These are phyloP conservation scores for Fusarium hostae DNA, from an alignment of 2,329 filamentous ascomycete species.

Conservation along the genomic window DNA sequence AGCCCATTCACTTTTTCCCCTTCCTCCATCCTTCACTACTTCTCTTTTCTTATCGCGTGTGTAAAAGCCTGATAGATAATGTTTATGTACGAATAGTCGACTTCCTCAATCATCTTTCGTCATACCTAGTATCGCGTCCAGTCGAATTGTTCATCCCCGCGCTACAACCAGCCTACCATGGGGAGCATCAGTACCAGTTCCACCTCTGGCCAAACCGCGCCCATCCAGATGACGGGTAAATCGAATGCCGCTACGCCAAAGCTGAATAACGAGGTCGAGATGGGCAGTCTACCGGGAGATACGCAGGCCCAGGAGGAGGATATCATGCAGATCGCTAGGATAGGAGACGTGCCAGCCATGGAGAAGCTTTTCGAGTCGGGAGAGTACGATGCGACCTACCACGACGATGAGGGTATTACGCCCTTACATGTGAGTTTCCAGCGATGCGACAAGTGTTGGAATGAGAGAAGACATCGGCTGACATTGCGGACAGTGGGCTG, in stretches of 20 bases:
- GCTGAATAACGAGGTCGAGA: slow-evolving; percentile 67
- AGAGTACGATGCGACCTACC: slow-evolving; percentile 83
- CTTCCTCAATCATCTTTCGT: slow-evolving; percentile 12
- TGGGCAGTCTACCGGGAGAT: slow-evolving; percentile 60
- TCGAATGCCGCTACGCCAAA: slow-evolving; percentile 63
- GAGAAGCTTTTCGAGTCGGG: slow-evolving; percentile 88
- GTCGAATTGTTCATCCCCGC: background rate
- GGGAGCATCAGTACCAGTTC: slow-evolving; percentile 54
- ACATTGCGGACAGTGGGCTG: slow-evolving; percentile 79
- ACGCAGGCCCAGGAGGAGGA: slow-evolving; percentile 68
- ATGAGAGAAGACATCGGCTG: slow-evolving; percentile 9
- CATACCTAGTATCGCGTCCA: background rate
- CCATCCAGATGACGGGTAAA: slow-evolving; percentile 67
- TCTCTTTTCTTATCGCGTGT: slow-evolving; percentile 17
- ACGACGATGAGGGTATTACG: slow-evolving; percentile 93
- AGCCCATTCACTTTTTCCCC: slow-evolving; percentile 31
- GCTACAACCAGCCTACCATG: slow-evolving; percentile 49
- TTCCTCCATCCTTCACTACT: slow-evolving; percentile 17
- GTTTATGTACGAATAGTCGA: slow-evolving; percentile 35
- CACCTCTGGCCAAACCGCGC: slow-evolving; percentile 54
- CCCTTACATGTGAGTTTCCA: slow-evolving; percentile 81
- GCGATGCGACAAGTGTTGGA: background rate
- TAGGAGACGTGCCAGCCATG: slow-evolving; percentile 88
- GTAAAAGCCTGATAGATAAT: slow-evolving; percentile 32
- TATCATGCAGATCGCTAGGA: slow-evolving; percentile 92